Evolutionary conservation across 164 flowering plant species (phyloP).

Genomic region (Annona squamosa): DNA sequence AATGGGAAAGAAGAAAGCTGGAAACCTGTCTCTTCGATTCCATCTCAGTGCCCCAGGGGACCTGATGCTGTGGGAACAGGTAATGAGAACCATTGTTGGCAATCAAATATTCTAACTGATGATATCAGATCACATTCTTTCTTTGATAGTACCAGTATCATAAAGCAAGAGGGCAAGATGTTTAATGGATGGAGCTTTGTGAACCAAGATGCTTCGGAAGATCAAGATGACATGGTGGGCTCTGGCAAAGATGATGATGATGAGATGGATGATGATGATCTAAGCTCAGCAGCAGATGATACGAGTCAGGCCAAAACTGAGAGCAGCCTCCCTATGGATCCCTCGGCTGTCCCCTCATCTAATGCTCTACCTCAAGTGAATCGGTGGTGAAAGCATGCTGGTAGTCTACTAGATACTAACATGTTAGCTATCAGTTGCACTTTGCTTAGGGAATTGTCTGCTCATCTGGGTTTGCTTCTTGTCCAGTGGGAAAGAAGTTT

Average conservation of each 20-base stretch:
- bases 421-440: neutral
- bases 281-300: constrained; percentile 28
- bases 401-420: neutral
- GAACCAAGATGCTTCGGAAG: constrained; percentile 24
- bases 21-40: constrained; percentile 14
- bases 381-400: constrained; percentile 5
- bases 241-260: constrained; percentile 21
- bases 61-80: constrained; percentile 4
- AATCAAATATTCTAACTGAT: constrained; percentile 9
- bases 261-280: constrained; percentile 28
- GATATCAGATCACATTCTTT: constrained; percentile 19
- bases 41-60: constrained; percentile 8
- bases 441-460: constrained; percentile 3
- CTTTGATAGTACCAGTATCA: constrained; percentile 13
- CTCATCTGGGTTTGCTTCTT: constrained; percentile 2
- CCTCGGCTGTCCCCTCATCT: constrained; percentile 1
- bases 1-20: constrained; percentile 13
- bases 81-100: constrained; percentile 17
- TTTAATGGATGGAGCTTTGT: constrained; percentile 25
- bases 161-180: constrained; percentile 16
- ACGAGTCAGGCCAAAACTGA: constrained; percentile 12
- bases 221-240: constrained; percentile 21
- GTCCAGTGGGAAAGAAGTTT: neutral
- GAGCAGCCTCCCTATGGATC: constrained; percentile 2
- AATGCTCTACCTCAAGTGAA: constrained; percentile 11